phyloP scores from a whole-genome alignment of 2,329 filamentous ascomycete genomes.

The Diaporthe vaccinii region DNA sequence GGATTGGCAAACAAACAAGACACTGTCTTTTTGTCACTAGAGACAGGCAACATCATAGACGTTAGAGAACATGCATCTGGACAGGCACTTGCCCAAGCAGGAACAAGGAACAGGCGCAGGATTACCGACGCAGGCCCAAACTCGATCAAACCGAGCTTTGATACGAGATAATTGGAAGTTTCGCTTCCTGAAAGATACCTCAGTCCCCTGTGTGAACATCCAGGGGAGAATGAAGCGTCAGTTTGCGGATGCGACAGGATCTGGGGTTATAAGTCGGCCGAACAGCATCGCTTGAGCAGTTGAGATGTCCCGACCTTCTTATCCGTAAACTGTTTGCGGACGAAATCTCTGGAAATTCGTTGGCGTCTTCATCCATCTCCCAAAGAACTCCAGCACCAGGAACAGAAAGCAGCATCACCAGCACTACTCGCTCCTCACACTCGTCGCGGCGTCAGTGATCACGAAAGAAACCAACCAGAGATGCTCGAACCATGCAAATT shows the following conservation, averaged over 20 bases:
- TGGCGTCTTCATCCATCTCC: no score
- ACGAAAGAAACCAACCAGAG: no score
- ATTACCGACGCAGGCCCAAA: neutral
- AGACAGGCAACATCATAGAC: neutral
- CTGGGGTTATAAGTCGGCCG: neutral
- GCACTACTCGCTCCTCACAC: neutral
- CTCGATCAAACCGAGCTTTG: neutral
- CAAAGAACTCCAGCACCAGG: no score
- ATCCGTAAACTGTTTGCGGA: neutral
- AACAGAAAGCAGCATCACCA: neutral
- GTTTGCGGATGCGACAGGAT: neutral
- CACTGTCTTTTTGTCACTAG: neutral
- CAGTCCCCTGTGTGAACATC: neutral
- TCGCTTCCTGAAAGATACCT: neutral
- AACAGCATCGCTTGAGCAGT: neutral
- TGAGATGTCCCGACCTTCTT: neutral
- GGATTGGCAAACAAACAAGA: neutral
- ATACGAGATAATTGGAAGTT: neutral
- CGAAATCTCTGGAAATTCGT: neutral
- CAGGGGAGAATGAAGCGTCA: neutral
- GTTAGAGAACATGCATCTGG: neutral
- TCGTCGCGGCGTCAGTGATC: neutral
- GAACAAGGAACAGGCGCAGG: neutral
- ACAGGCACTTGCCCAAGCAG: neutral
- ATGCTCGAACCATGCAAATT: neutral